These are phyloP conservation scores for Teunomyces lycoperdinae DNA, from an alignment of 805 yeast genomes.

Conservation along the genomic window DNA sequence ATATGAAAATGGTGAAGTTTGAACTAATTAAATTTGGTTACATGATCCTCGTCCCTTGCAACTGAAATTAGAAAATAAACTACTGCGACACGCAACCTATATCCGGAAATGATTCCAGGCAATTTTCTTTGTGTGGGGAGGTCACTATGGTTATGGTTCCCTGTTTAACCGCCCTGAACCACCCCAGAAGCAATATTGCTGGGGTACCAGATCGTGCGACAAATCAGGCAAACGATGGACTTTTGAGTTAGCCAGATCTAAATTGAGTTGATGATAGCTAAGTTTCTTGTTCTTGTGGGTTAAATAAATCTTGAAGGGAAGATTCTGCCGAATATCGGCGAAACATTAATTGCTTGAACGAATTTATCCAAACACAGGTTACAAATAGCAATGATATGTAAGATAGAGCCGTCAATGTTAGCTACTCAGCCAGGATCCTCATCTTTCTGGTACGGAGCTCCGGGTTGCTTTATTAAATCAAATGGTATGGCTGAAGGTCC, in stretches of 20 bases:
- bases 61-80: not conserved
- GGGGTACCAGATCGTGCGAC: not conserved
- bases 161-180: not conserved
- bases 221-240: not conserved
- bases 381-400: too few relatives aligned
- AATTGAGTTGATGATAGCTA: not conserved
- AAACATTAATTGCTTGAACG: too few relatives aligned
- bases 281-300: too few relatives aligned
- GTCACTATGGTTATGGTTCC: conserved; percentile 4
- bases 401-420: not conserved
- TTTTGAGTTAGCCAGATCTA: not conserved
- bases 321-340: too few relatives aligned
- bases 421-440: not conserved
- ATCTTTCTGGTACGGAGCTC: not conserved
- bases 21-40: not conserved
- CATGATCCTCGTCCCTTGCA: conserved; percentile 1
- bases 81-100: not conserved
- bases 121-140: not conserved
- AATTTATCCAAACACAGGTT: too few relatives aligned
- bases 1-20: not conserved
- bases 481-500: too few relatives aligned
- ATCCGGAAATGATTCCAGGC: not conserved
- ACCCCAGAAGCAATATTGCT: not conserved
- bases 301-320: too few relatives aligned
- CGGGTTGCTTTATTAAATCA: not conserved